Evolutionary conservation across 768 basidiomycete genomes (phyloP), one percentile per base, ranked within the genome.

Genomic region (Agaricus sinodeliciosus): DNA sequence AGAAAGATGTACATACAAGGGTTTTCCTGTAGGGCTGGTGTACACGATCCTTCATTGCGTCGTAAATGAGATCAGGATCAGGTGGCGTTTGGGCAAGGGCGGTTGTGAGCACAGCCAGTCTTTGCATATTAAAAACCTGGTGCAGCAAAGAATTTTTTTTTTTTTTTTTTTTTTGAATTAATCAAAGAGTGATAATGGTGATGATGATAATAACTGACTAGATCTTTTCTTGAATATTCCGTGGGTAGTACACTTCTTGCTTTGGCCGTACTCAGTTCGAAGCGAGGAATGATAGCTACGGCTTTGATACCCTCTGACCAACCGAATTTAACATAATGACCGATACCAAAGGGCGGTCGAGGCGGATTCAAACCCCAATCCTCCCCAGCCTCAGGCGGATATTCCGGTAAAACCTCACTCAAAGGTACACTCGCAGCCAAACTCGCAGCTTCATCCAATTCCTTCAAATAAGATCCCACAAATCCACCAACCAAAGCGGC

Each of bases 41-140:
- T 12, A 99, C 80, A 48, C 90, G 84, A 70, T 99, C 96, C 63
- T 97, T 95, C 96, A 98, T 98, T 1, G 95, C 95, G 65, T 98
- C 95, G 67, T 95, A 98, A 54, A 98, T 97, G n/a, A 99, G 81
- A 18, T 85, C 89, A 0, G 96, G 84, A 65, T 99, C 92, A 1
- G 94, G 94, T 1, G 96, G 95, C 9, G 85, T 82, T 62, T 87
- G 85, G 3, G 82, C 87, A 9, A 99, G 79, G 0, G 96, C 94
- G 2, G 94, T 95, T 1, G 95, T 98, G 50, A 99, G 77, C 26
- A 99, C 96, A 0, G 95, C 96, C 12, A 99, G 73, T 18, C 96
- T 82, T 68, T 99, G 96, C 49, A 99, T 75, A 67, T 99, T 99
- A 75, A 98, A 99, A 12, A 99, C 87, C 96, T 99, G 61, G 27